phyloP scores from a whole-genome alignment of 441 rosid species.

The Pelargonium cotyledonis region DNA sequence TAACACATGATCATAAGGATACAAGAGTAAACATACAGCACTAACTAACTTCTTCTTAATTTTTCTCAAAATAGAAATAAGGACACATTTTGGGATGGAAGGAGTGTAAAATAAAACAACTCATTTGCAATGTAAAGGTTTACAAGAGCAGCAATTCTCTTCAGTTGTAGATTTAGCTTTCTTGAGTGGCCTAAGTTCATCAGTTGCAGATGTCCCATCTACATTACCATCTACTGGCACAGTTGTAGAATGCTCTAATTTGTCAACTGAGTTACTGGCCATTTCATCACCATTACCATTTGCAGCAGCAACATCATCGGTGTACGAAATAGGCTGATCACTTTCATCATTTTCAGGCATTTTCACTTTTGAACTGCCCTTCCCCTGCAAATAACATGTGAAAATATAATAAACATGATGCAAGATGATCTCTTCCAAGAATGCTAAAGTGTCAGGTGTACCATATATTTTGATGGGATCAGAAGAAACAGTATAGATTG shows the following conservation, averaged over 20 bases:
- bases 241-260: slow-evolving; percentile 27
- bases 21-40: no score
- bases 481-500: background rate
- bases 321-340: slow-evolving; percentile 17
- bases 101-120: slow-evolving; percentile 22
- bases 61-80: no score
- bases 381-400: slow-evolving; percentile 29
- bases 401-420: slow-evolving; percentile 5
- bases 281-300: slow-evolving; percentile 24
- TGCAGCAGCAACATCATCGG: slow-evolving; percentile 22
- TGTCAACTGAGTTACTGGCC: slow-evolving; percentile 22
- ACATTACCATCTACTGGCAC: slow-evolving; percentile 26
- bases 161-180: slow-evolving; percentile 50
- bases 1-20: no score
- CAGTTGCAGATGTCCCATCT: slow-evolving; percentile 27
- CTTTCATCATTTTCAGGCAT: slow-evolving; percentile 33
- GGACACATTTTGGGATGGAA: no score
- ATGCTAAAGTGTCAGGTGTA: background rate
- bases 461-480: background rate
- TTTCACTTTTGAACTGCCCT: slow-evolving; percentile 39
- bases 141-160: slow-evolving; percentile 29
- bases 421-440: background rate
- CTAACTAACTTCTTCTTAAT: no score
- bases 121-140: background rate
- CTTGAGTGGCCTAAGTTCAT: slow-evolving; percentile 54